Evolutionary conservation across 169 alveolate genomes (phyloP), one percentile per base, ranked within the genome.

Genomic region (Eimeria sp.): DNA sequence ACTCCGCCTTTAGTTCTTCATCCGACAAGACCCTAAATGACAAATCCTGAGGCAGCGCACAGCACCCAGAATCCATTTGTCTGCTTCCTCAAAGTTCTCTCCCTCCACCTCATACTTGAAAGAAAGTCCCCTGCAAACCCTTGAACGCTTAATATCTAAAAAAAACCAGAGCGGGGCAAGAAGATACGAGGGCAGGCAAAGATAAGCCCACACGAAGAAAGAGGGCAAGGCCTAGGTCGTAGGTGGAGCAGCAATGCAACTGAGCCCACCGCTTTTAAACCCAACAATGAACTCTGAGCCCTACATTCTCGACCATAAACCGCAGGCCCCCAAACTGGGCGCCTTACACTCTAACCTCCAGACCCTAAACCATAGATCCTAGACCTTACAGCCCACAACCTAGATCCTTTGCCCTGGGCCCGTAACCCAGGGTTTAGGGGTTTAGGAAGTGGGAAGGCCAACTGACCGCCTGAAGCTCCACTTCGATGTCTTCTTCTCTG

Each of bases 391-490:
- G 40, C 27, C 82, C 40, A 72, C 3, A 30, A 49, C 5, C 82
- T 34, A 14, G 16, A 34, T 27, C 82, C 82, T 72, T 34, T 3
- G 82, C 11, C n/a, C 30, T 40, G 16, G 13, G 16, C 82, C 82
- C 40, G 40, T 34, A 34, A 34, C 40, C 82, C 82, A 34, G 13
- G 47, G 47, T 30, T 30, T n/a, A 0, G 75, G 75, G 22, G 45
- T 6, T 5, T n/a, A 27, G 4, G 49, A 49, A 34, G 40, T 34
- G 40, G 40, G 40, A 34, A 34, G 57, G 34, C 49, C 54, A 58
- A 34, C 95, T 45, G 16, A 95, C 97, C 83, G 84, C 78, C 65
- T 89, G 84, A 20, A 95, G 75, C 45, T 95, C 97, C 90, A 95
- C 88, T 75, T 70, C 95, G 30, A 95, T 43, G 22, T 82, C 97